phyloP scores from a whole-genome alignment of 1,139 yeast species.

The Saccharomyces hybrid region DNA sequence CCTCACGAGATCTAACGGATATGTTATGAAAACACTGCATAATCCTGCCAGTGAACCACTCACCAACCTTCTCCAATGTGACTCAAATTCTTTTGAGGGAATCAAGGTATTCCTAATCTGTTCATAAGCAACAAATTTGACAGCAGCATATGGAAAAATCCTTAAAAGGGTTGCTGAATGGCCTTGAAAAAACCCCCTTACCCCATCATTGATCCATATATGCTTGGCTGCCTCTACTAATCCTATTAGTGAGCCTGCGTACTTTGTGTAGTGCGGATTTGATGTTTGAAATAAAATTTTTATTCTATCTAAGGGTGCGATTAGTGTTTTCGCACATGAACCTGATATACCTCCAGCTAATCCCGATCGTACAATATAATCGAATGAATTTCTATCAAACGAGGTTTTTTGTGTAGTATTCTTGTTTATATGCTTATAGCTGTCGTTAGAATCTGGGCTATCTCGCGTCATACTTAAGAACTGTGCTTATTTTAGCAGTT shows the following conservation, averaged over 20 bases:
- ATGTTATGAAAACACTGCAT: slow-evolving; percentile 79
- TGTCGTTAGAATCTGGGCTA: not conserved
- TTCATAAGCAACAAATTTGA: slow-evolving; percentile 95
- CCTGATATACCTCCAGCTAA: slow-evolving; percentile 96
- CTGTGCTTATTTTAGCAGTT: not conserved
- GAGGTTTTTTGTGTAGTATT: not conserved
- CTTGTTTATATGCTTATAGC: not conserved
- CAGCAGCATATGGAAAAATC: slow-evolving; percentile 94
- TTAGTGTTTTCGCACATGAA: slow-evolving; percentile 84
- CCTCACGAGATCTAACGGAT: slow-evolving; percentile 84
- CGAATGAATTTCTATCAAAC: slow-evolving; percentile 61
- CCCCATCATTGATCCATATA: slow-evolving; percentile 66
- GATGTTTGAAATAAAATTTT: slow-evolving; percentile 92
- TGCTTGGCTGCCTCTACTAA: slow-evolving; percentile 61
- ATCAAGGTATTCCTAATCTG: slow-evolving; percentile 76
- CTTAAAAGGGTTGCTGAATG: slow-evolving; percentile 87
- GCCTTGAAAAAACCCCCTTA: slow-evolving; percentile 82
- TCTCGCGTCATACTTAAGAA: not conserved
- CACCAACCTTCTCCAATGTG: slow-evolving; percentile 67
- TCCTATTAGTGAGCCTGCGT: slow-evolving; percentile 75
- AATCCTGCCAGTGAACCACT: slow-evolving; percentile 91
- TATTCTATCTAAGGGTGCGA: slow-evolving; percentile 93
- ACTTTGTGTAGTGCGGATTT: slow-evolving; percentile 77
- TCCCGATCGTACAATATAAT: slow-evolving; percentile 76
- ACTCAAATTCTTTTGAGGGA: slow-evolving; percentile 66